These are phyloP conservation scores for Pseudocercospora macadamiae DNA, from an alignment of 2,329 filamentous ascomycete species.

Conservation along the genomic window DNA sequence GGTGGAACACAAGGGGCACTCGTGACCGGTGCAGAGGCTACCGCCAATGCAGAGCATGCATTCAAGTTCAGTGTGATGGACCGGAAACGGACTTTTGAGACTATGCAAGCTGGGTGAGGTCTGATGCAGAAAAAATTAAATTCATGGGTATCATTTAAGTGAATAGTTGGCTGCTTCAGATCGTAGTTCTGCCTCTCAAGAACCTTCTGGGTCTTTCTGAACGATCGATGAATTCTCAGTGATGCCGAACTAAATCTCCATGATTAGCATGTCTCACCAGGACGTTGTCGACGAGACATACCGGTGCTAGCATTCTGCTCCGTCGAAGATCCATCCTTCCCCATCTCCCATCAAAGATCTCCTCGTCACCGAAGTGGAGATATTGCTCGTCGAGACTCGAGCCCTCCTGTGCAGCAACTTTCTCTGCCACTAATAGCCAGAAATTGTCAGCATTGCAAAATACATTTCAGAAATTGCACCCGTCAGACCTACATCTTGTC, in stretches of 20 bases:
- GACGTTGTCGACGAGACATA: background rate
- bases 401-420: background rate
- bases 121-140: background rate
- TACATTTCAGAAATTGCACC: too few relatives aligned
- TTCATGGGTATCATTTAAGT: background rate
- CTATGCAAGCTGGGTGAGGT: background rate
- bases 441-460: too few relatives aligned
- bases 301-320: constrained; percentile 1
- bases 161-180: background rate
- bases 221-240: background rate
- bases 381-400: background rate
- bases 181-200: background rate
- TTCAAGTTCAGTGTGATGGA: background rate
- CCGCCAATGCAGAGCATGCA: background rate
- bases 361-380: background rate
- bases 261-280: background rate
- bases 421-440: too few relatives aligned
- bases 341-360: background rate
- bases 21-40: background rate
- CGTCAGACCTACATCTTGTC: too few relatives aligned
- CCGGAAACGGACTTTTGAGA: background rate
- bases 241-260: constrained; percentile 1
- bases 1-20: background rate
- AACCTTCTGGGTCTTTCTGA: background rate
- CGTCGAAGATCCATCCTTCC: background rate